Base-by-base conservation (phyloP, 495 filamentous ascomycete genomes). In the Penicillium riverlandense region DNA sequence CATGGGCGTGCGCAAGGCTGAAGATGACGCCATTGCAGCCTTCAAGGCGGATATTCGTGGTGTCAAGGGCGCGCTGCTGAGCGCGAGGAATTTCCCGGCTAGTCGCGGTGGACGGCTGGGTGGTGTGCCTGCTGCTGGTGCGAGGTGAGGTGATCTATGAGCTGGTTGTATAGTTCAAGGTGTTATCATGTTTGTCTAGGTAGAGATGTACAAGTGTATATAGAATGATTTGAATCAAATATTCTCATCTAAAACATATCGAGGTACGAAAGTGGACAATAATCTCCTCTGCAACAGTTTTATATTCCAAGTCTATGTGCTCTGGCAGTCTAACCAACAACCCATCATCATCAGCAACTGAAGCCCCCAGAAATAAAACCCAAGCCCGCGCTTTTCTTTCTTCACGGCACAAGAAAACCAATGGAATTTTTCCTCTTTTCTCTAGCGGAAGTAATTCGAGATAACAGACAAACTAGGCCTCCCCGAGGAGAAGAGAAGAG, bases 1-100 rank as follows among this genome's bases (percentile, higher is more conserved):
- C 53, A 64, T 44, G 57, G 65, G 38, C 47, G 65, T 54, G 50
- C 70, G 41, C 28, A 70, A 77, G 66, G 67, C 66, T 49, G 78
- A 82, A 55, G 75, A 90, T 32, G 91, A 96, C 59, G 85, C 83
- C 49, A 83, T 95, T 46, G 75, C 78, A 27, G 78, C 72, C 57
- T 77, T 94, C 11, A 90, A 85, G 65, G 76, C 82, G 15, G 88
- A 94, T 58, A 95, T 98, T 47, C 71, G 89, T 40, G 78, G 88
- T 49, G 80, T 97, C n/a, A 98, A 98, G 72, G 91, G 92, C 12
- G 84, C 90, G 37, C 68, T 98, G 61, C 55, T 98, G 58, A 91
- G 83, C 70, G 82, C 90, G 12, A 72, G 81, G 48, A 82, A 80
- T 50, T 82, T 82, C 45, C 79, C 79, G 29, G 57, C 74, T 12